These are phyloP conservation scores for Linanthus parryae DNA, from an alignment of 148 eudicot species.

Conservation along the genomic window DNA sequence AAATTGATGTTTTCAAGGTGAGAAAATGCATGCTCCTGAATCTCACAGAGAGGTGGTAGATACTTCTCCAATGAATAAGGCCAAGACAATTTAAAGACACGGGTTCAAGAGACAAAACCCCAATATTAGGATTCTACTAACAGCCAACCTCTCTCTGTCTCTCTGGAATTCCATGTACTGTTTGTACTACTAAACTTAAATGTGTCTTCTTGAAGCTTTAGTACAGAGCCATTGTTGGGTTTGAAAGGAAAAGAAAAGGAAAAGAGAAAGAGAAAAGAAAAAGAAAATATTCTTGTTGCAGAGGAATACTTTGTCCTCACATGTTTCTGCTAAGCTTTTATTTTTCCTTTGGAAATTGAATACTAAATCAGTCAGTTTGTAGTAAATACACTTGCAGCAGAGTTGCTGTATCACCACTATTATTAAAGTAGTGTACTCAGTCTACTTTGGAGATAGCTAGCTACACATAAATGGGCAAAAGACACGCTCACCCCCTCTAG, in stretches of 20 bases:
- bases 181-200: neutral
- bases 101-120: conserved; percentile 9
- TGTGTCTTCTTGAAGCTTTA: conserved; percentile 8
- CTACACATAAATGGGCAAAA: too few relatives aligned
- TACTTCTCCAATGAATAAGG: neutral
- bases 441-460: too few relatives aligned
- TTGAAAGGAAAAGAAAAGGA: neutral
- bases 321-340: too few relatives aligned
- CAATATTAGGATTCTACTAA: neutral
- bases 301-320: too few relatives aligned
- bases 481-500: too few relatives aligned
- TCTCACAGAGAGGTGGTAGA: neutral
- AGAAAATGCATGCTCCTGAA: neutral
- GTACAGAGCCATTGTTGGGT: neutral
- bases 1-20: neutral
- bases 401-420: too few relatives aligned
- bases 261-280: neutral
- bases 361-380: too few relatives aligned
- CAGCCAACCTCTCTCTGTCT: neutral
- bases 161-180: neutral
- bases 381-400: too few relatives aligned
- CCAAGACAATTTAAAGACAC: conserved; percentile 13
- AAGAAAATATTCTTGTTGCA: conserved; percentile 14
- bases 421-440: too few relatives aligned
- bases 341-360: too few relatives aligned